Conservation (phyloP, 345 rosid genomes). For the Garcia nutans region DNA sequence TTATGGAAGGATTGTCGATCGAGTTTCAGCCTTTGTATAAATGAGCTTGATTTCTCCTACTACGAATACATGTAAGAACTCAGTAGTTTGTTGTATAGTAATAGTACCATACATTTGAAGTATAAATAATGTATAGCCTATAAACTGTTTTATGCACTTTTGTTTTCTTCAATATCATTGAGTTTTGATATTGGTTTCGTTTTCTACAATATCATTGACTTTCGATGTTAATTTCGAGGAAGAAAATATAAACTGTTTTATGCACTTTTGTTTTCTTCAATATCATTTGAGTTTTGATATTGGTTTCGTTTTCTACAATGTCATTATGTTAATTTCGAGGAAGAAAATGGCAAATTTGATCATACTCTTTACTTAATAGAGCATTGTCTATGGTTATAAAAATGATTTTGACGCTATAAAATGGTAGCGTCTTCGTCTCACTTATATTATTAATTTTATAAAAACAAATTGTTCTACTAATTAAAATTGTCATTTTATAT, state of each 20-base stretch:
- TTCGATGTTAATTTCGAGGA: not conserved
- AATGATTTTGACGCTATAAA: too few relatives aligned
- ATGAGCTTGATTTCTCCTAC: conserved; percentile 12
- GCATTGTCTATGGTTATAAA: too few relatives aligned
- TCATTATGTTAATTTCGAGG: not conserved
- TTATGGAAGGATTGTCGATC: conserved; percentile 2
- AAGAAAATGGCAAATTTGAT: too few relatives aligned
- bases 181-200: not conserved
- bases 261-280: not conserved
- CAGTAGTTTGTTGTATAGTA: conserved; percentile 15
- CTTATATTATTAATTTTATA: too few relatives aligned
- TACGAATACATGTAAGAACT: not conserved
- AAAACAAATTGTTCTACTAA: too few relatives aligned
- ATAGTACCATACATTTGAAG: conserved; percentile 10
- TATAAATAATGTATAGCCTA: conserved; percentile 24
- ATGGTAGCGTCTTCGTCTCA: too few relatives aligned
- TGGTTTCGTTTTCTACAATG: not conserved
- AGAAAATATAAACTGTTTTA: not conserved
- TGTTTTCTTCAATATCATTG: not conserved
- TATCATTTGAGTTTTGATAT: not conserved
- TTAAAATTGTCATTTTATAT: too few relatives aligned
- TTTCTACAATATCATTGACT: not conserved
- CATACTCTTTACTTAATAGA: too few relatives aligned
- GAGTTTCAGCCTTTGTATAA: conserved; percentile 15
- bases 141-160: not conserved